phyloP scores from a whole-genome alignment of 208 protist species.

The Leishmania arabica region DNA sequence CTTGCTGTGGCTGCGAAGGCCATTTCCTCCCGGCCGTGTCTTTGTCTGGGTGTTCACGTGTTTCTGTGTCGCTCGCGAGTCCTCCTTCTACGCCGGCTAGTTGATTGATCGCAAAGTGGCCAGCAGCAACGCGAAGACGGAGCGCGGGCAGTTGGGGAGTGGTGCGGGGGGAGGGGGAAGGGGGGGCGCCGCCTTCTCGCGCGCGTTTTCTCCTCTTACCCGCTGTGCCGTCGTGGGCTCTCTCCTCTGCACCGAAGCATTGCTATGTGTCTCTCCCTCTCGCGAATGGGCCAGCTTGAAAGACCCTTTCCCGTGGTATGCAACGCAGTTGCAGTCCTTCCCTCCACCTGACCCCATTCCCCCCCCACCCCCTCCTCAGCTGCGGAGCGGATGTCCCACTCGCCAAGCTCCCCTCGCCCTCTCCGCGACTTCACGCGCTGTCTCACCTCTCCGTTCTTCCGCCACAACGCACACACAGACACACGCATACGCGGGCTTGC shows the following conservation, averaged over 20 bases:
- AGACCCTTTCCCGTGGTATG: neutral
- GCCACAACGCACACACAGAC: neutral
- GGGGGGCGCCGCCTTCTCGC: neutral
- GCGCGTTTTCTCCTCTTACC: neutral
- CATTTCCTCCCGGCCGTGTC: neutral
- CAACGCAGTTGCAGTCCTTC: neutral
- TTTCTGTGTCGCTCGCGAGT: conserved; percentile 8
- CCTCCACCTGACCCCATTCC: neutral
- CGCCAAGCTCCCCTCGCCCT: neutral
- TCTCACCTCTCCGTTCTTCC: neutral
- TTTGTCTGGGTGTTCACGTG: neutral
- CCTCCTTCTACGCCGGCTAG: neutral
- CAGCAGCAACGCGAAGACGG: neutral
- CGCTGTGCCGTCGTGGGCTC: neutral
- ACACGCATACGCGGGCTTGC: neutral
- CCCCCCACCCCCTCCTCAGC: neutral
- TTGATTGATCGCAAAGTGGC: too few species aligned
- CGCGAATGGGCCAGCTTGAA: neutral
- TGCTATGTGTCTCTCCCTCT: neutral
- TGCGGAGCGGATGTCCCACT: neutral
- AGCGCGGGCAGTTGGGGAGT: neutral
- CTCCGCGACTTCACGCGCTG: neutral
- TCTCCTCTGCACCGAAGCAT: neutral
- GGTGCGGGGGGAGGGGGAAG: neutral
- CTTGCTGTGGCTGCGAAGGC: neutral